A percentile compares a stretch with the other conserved stretches of the same genome.
phyloP scores from a whole-genome alignment of 164 flowering plant genomes.

The Saururus chinensis region DNA sequence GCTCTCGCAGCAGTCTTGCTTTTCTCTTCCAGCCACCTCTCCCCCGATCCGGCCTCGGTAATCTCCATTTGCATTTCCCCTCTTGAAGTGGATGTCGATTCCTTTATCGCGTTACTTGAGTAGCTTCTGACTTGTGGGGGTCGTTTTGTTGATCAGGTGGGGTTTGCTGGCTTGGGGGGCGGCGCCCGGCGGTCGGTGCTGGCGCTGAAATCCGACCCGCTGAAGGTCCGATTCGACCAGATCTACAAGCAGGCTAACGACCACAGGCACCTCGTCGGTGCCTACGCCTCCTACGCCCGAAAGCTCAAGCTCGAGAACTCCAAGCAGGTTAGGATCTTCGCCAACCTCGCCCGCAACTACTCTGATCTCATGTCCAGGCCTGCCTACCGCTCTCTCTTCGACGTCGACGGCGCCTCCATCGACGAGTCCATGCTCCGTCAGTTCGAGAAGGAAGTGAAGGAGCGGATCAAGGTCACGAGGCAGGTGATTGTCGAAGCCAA shows the following conservation, averaged over 20 bases:
- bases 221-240: constrained; percentile 10
- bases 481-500: constrained; percentile 10
- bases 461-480: constrained; percentile 8
- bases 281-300: constrained; percentile 18
- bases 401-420: neutral
- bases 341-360: constrained; percentile 11
- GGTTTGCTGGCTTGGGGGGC: neutral
- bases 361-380: constrained; percentile 13
- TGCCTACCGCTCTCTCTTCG: neutral
- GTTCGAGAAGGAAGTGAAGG: constrained; percentile 16
- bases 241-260: constrained; percentile 10
- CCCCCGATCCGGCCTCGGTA: neutral
- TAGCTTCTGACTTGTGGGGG: neutral
- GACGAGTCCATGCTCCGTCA: constrained; percentile 10
- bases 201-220: constrained; percentile 12
- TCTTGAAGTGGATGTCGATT: neutral
- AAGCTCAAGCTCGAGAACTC: constrained; percentile 22
- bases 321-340: constrained; percentile 14
- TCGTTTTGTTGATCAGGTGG: neutral
- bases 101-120: too few relatives aligned
- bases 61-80: neutral
- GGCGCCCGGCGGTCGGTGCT: constrained; percentile 9
- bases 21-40: neutral
- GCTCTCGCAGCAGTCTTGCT: neutral
- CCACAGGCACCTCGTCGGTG: constrained; percentile 7